These are phyloP conservation scores for Phytomonas sp. DNA, from an alignment of 208 protist species.

Conservation along the genomic window DNA sequence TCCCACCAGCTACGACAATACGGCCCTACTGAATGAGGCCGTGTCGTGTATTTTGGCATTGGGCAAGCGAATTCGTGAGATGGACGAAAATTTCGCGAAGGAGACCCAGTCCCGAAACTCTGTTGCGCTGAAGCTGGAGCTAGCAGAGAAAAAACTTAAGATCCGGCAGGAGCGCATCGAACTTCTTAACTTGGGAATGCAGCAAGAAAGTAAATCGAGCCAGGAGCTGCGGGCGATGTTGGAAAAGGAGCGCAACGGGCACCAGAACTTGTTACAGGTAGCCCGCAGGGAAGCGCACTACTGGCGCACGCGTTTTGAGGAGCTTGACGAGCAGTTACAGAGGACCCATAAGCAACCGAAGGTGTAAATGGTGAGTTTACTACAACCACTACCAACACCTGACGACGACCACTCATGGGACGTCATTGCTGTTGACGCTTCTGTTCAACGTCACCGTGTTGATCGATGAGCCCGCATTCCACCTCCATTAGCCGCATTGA, in stretches of 20 bases:
- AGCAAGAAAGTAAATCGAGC: conserved; percentile 39
- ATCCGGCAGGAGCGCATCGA: conserved; percentile 72
- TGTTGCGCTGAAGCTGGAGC: conserved; percentile 39
- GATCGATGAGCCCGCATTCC: neutral
- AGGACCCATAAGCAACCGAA: neutral
- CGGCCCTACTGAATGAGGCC: conserved; percentile 7
- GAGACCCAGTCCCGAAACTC: conserved; percentile 32
- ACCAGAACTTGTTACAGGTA: conserved; percentile 27
- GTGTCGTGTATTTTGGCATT: conserved; percentile 22
- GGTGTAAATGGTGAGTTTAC: neutral
- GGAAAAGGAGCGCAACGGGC: conserved; percentile 29
- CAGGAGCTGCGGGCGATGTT: conserved; percentile 38
- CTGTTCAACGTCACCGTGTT: neutral
- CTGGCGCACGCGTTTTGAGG: conserved; percentile 60
- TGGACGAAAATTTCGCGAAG: conserved; percentile 19
- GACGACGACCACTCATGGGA: neutral
- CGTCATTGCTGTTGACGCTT: neutral
- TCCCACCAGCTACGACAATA: neutral
- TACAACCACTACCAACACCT: neutral
- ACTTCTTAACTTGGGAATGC: conserved; percentile 50
- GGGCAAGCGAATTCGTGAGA: conserved; percentile 17
- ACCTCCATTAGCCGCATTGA: neutral
- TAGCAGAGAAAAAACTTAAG: conserved; percentile 49
- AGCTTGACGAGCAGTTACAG: conserved; percentile 16
- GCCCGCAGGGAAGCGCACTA: conserved; percentile 54